Evolutionary conservation across 2,329 filamentous ascomycete genomes (phyloP).

Genomic region (Hypoxylon sp.): DNA sequence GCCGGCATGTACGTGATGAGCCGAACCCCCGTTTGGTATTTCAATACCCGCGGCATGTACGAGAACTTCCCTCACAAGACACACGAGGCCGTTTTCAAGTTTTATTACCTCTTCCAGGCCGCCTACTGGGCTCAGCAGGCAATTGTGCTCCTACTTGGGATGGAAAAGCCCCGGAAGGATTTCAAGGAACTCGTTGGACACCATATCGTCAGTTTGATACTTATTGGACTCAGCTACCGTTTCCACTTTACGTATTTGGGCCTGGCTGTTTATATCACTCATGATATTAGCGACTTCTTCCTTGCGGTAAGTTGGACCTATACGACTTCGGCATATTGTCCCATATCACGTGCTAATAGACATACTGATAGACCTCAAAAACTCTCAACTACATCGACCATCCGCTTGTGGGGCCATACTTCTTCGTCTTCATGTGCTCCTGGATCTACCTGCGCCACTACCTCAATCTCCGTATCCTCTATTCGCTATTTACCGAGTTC

Average conservation of each 20-base stretch:
- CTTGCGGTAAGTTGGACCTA: slow-evolving; percentile 76
- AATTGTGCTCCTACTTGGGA: slow-evolving; percentile 85
- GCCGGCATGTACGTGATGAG: slow-evolving; percentile 93
- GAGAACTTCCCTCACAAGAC: slow-evolving; percentile 87
- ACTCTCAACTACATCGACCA: slow-evolving; percentile 91
- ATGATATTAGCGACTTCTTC: slow-evolving; percentile 97
- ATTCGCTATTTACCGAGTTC: slow-evolving; percentile 82
- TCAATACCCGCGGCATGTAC: slow-evolving; percentile 92
- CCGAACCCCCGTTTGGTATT: slow-evolving; percentile 94
- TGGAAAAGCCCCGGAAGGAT: slow-evolving; percentile 95
- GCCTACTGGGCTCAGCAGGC: slow-evolving; percentile 97
- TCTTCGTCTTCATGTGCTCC: slow-evolving; percentile 81
- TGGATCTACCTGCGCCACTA: slow-evolving; percentile 95
- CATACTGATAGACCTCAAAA: slow-evolving; percentile 80
- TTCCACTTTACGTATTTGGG: slow-evolving; percentile 99
- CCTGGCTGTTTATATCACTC: slow-evolving; percentile 91
- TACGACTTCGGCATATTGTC: neutral
- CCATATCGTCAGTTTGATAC: slow-evolving; percentile 87
- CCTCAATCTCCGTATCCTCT: slow-evolving; percentile 83
- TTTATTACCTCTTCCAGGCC: slow-evolving; percentile 95
- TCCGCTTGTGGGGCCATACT: slow-evolving; percentile 85
- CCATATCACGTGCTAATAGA: slow-evolving; percentile 39
- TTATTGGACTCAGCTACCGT: slow-evolving; percentile 90
- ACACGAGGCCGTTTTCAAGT: slow-evolving; percentile 87
- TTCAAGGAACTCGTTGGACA: slow-evolving; percentile 94